Evolutionary conservation across 352 stramenopile species (phyloP), one percentile per base, ranked within the genome.

Genomic region (Globisporangium apiculatum): DNA sequence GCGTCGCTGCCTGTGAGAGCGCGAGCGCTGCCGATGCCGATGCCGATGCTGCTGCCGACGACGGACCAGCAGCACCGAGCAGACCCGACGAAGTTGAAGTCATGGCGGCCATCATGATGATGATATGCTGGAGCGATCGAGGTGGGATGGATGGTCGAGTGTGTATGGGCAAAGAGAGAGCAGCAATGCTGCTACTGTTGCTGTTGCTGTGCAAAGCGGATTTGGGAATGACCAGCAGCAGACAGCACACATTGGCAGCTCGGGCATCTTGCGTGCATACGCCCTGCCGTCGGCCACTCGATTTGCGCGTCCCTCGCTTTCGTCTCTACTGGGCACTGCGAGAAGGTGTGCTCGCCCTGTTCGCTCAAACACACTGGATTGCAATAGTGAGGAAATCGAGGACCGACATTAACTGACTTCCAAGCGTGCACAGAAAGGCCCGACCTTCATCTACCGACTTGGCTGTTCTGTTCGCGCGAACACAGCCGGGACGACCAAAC

Each of bases 71-170:
- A 7, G 41, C 50, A 37, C 56, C 56, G 17, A 41, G 49, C 56
- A 61, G 37, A 35, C 50, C n/a, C 57, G 52, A 38, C 55, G 55
- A 58, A 17, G 57, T 63, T 57, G 57, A 63, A 58, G 57, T 58
- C 57, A 58, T 63, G 51, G 57, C 38, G 49, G 57, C 57, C 57
- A 63, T 63, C 57, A 58, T 62, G n/a, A 41, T 57, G 9, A 24
- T 41, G 48, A 43, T 8, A 15, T 47, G 12, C n/a, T 17, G 37
- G 7, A 31, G 24, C 24, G 24, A 31, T 31, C 24, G 24, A 31
- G 24, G 24, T 31, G 24, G 24, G 24, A 3, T 31, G 24, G 24
- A 31, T 3, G 24, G 47, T 18, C 36, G 17, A n/a, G 18, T 38
- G 42, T 18, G 48, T 38, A 4, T 18, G 14, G 14, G 15, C 15